Evolutionary conservation across 345 rosid genomes (phyloP).

Genomic region (Anastatica hierochuntica): DNA sequence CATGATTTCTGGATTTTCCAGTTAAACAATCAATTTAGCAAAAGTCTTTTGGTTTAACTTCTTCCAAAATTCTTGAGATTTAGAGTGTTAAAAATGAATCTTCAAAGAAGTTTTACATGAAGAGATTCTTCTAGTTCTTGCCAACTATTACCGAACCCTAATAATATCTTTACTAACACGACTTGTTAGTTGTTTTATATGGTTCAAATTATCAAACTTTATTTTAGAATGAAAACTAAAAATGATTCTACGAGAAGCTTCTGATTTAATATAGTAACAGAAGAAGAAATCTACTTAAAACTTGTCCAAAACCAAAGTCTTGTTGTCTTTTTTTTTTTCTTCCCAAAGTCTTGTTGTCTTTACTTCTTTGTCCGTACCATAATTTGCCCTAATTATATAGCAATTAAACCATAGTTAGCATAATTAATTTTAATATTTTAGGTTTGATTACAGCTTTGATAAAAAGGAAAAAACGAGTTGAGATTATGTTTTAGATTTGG

Average conservation of each 20-base stretch:
- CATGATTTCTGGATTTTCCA: background rate
- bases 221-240: background rate
- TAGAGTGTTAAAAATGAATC: background rate
- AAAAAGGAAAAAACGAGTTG: background rate
- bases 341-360: conserved; percentile 13
- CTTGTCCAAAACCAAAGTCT: background rate
- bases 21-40: no score
- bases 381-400: background rate
- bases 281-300: no score
- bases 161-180: conserved; percentile 7
- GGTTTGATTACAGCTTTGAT: conserved; percentile 1
- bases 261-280: no score
- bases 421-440: background rate
- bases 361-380: conserved; percentile 2
- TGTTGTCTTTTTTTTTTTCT: conserved; percentile 15
- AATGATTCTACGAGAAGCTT: no score
- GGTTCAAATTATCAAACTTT: background rate
- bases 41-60: no score
- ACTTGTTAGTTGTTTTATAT: background rate
- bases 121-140: conserved; percentile 11
- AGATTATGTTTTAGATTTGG: conserved; percentile 11
- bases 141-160: conserved; percentile 22
- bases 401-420: conserved; percentile 3
- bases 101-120: background rate
- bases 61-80: background rate